Percentiles rank a stretch among this genome's conserved stretches.
These are phyloP conservation scores for Kalanchoe fedtschenkoi DNA, from an alignment of 164 flowering plant species.

Conservation along the genomic window DNA sequence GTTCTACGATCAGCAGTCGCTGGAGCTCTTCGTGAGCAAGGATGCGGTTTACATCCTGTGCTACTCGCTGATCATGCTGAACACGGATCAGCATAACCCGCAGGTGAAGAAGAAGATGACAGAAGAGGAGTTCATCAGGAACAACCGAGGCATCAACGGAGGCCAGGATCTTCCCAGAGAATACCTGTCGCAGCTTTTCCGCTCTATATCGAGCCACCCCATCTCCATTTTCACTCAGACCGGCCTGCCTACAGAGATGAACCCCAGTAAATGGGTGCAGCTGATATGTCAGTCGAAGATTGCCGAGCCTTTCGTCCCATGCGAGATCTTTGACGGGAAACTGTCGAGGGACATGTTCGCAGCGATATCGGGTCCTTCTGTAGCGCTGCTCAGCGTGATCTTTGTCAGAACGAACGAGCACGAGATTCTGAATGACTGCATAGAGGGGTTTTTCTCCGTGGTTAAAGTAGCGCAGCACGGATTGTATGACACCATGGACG, in stretches of 20 bases:
- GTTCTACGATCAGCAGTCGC: slow-evolving; percentile 66
- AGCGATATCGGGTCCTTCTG: slow-evolving; percentile 64
- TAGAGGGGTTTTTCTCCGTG: slow-evolving; percentile 61
- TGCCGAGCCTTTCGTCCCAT: slow-evolving; percentile 27
- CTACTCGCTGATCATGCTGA: slow-evolving; percentile 91
- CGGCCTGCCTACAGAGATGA: slow-evolving; percentile 40
- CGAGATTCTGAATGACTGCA: slow-evolving; percentile 60
- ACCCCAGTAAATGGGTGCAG: slow-evolving; percentile 62
- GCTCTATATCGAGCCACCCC: slow-evolving; percentile 60
- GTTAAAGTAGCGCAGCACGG: slow-evolving; percentile 63
- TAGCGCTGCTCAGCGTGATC: slow-evolving; percentile 59
- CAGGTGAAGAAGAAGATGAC: slow-evolving; percentile 99
- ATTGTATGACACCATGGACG: slow-evolving; percentile 71
- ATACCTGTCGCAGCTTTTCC: slow-evolving; percentile 71
- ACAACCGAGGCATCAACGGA: slow-evolving; percentile 80
- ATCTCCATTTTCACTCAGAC: slow-evolving; percentile 39
- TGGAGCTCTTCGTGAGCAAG: slow-evolving; percentile 58
- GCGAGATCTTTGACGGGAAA: slow-evolving; percentile 31
- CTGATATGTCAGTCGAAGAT: slow-evolving; percentile 46
- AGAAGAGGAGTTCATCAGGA: slow-evolving; percentile 94
- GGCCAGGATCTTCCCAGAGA: slow-evolving; percentile 91
- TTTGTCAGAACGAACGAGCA: slow-evolving; percentile 85
- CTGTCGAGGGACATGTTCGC: slow-evolving; percentile 84
- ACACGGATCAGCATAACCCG: slow-evolving; percentile 91
- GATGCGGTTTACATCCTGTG: slow-evolving; percentile 75